phyloP scores from a whole-genome alignment of 371 early-diverging fungal genomes.

The Quaeritorhiza haematococci region DNA sequence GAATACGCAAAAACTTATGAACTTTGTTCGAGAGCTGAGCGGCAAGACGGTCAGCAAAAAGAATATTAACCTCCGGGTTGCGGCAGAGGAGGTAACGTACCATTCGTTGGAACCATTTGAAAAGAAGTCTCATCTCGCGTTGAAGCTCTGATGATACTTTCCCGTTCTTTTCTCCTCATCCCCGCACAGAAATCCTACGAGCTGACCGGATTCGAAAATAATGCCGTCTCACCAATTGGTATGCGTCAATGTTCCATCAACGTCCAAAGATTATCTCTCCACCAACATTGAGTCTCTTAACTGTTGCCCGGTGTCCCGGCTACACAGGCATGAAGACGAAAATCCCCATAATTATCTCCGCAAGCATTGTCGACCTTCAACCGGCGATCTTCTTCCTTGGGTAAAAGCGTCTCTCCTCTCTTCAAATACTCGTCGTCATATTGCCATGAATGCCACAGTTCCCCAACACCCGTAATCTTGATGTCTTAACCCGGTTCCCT shows the following conservation, averaged over 20 bases:
- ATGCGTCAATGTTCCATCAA: too few relatives aligned
- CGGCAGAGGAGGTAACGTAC: slow-evolving; percentile 38
- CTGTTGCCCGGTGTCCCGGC: too few relatives aligned
- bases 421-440: slow-evolving; percentile 19
- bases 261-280: too few relatives aligned
- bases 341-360: slow-evolving; percentile 62
- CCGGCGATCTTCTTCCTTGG: too few relatives aligned
- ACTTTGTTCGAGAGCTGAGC: slow-evolving; percentile 38
- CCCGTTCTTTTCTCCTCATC: slow-evolving; percentile 29
- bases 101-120: slow-evolving; percentile 60
- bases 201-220: background rate
- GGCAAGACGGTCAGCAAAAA: slow-evolving; percentile 14
- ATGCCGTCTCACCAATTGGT: background rate
- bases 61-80: slow-evolving; percentile 38
- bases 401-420: too few relatives aligned
- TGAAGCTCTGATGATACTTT: too few relatives aligned
- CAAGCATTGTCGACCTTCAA: slow-evolving; percentile 52
- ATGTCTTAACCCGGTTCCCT: too few relatives aligned
- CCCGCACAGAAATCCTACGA: background rate
- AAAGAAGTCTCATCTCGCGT: too few relatives aligned
- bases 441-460: background rate
- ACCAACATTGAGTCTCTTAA: too few relatives aligned
- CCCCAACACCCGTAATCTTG: slow-evolving; percentile 61
- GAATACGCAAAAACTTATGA: slow-evolving; percentile 59
- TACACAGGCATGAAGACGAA: slow-evolving; percentile 42